A percentile compares a stretch with the other conserved stretches of the same genome.
phyloP scores from a whole-genome alignment of 2,329 filamentous ascomycete species.

The Leptographium flavum region DNA sequence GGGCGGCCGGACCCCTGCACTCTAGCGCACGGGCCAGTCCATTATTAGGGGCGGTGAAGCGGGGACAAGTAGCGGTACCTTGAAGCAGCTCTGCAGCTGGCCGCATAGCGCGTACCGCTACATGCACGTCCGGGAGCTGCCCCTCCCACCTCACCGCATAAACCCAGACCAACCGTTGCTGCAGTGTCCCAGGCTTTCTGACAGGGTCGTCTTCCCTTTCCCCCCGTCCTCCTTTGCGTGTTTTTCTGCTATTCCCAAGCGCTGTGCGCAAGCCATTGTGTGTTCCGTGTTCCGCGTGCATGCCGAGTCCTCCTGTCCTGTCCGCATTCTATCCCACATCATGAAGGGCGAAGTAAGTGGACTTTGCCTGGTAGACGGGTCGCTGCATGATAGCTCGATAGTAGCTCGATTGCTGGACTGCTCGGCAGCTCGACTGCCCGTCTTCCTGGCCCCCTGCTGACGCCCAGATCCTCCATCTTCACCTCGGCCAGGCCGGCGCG shows the following conservation, averaged over 20 bases:
- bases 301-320: not conserved
- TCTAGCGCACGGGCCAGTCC: conserved; percentile 10
- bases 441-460: not conserved
- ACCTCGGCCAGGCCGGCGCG: conserved; percentile 54
- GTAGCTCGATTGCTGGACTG: too few species aligned
- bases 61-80: not conserved
- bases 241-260: not conserved
- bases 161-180: not conserved
- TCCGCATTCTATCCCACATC: conserved; percentile 13
- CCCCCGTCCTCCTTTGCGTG: not conserved
- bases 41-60: conserved; percentile 1
- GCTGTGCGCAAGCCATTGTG: conserved; percentile 2
- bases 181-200: not conserved
- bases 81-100: not conserved
- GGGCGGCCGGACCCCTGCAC: conserved; percentile 4
- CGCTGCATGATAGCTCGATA: too few species aligned
- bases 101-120: not conserved
- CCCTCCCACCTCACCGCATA: conserved; percentile 9
- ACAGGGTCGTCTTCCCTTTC: not conserved
- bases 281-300: not conserved
- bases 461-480: conserved; percentile 46
- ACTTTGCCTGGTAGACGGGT: not conserved
- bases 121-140: not conserved
- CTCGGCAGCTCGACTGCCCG: not conserved
- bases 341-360: conserved; percentile 44